phyloP scores from a whole-genome alignment of 192 early-diverging fungal species.

The Glomus cerebriforme region DNA sequence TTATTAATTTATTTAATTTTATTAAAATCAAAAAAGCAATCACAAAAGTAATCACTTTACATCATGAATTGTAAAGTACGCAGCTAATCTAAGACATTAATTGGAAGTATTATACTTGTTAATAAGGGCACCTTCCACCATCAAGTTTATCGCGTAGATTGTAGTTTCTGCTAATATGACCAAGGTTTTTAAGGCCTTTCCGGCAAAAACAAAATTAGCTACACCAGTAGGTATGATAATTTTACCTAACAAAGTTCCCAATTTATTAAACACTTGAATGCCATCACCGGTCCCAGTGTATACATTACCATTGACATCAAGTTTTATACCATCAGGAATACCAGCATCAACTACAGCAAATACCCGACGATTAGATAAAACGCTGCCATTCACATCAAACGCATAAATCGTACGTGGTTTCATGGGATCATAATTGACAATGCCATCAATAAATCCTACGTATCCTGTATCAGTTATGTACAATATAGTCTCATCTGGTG shows the following conservation, averaged over 20 bases:
- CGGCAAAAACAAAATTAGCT: background rate
- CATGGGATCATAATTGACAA: background rate
- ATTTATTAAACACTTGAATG: background rate
- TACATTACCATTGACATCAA: background rate
- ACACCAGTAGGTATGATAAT: background rate
- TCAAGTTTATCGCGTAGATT: background rate
- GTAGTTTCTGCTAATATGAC: background rate
- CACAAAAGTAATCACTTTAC: too few relatives aligned
- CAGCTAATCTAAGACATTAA: too few relatives aligned
- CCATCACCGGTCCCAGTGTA: slow-evolving; percentile 1
- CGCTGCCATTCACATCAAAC: background rate
- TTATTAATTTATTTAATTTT: too few relatives aligned
- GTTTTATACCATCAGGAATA: slow-evolving; percentile 9
- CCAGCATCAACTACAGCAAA: background rate
- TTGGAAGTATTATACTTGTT: background rate
- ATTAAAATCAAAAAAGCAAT: too few relatives aligned
- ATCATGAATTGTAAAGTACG: too few relatives aligned
- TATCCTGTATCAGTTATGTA: background rate
- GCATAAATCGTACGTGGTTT: background rate
- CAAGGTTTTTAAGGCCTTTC: background rate
- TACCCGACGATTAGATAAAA: background rate
- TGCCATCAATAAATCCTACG: background rate
- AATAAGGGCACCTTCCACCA: background rate
- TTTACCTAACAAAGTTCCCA: background rate
- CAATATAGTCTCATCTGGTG: background rate